phyloP scores from a whole-genome alignment of 225 moss, liverwort and hornwort genomes.

The Ulota crispa region DNA sequence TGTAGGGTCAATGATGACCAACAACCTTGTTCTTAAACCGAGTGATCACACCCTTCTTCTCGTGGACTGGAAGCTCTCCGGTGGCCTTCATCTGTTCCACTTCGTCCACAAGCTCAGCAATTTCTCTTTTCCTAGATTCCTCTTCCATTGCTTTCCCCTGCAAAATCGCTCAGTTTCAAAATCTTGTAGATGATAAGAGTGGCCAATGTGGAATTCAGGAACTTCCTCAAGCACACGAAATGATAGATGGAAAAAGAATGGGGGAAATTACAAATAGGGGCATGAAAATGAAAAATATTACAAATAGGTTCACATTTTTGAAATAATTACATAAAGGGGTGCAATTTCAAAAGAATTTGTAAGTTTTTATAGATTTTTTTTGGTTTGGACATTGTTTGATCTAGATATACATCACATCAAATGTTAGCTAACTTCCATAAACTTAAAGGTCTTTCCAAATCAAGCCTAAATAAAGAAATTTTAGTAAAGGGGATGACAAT shows the following conservation, averaged over 20 bases:
- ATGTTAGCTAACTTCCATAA: no score
- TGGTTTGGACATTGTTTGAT: no score
- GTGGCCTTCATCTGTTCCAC: conserved; percentile 79
- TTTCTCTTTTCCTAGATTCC: conserved; percentile 58
- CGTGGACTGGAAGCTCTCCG: conserved; percentile 62
- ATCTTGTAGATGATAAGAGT: not conserved
- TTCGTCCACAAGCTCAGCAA: conserved; percentile 78
- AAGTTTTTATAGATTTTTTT: no score
- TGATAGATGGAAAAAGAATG: not conserved
- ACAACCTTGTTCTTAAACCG: conserved; percentile 62
- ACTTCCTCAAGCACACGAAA: not conserved
- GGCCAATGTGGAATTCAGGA: not conserved
- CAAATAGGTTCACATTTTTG: no score
- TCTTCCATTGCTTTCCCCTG: conserved; percentile 74
- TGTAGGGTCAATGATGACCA: conserved; percentile 38
- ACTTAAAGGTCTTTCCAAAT: no score
- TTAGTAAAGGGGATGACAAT: no score
- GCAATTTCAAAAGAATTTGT: no score
- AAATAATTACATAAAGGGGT: no score
- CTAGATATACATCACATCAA: no score
- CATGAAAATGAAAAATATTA: no score
- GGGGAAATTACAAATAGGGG: no score
- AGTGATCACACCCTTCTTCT: conserved; percentile 61
- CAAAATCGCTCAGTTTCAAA: not conserved
- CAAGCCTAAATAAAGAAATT: no score